Evolutionary conservation across 73 alveolate genomes (phyloP).

Genomic region (Paraurostyla sp.): DNA sequence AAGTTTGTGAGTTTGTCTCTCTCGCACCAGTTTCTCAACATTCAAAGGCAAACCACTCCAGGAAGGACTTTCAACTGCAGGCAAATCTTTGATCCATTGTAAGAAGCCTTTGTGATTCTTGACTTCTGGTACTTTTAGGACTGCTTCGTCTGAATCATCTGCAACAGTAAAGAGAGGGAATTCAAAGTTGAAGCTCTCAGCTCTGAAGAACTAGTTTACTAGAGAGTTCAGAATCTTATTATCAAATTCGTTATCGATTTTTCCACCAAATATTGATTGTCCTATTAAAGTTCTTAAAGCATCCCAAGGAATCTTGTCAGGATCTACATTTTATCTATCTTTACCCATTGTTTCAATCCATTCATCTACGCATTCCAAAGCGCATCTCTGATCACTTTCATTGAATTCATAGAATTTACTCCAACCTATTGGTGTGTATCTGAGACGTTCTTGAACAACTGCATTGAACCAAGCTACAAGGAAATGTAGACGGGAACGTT

Average conservation of each 20-base stretch:
- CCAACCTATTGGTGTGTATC: slow-evolving; percentile 99
- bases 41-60: slow-evolving; percentile 98
- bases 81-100: slow-evolving; percentile 93
- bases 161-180: slow-evolving; percentile 88
- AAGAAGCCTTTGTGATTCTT: slow-evolving; percentile 84
- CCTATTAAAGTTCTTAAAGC: slow-evolving; percentile 96
- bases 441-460: slow-evolving; percentile 94
- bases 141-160: slow-evolving; percentile 68
- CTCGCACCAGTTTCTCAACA: slow-evolving; percentile 95
- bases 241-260: slow-evolving; percentile 99
- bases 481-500: slow-evolving; percentile 98
- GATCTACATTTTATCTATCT: slow-evolving; percentile 90
- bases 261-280: slow-evolving; percentile 99
- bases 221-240: slow-evolving; percentile 93
- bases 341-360: slow-evolving; percentile 95
- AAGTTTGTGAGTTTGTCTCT: slow-evolving; percentile 79
- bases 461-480: slow-evolving; percentile 99
- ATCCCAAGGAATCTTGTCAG: slow-evolving; percentile 99
- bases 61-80: slow-evolving; percentile 94
- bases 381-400: slow-evolving; percentile 99
- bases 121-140: slow-evolving; percentile 92
- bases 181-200: slow-evolving; percentile 82
- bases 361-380: slow-evolving; percentile 98
- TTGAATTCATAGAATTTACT: slow-evolving; percentile 98
- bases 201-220: slow-evolving; percentile 91